Evolutionary conservation across 148 eudicot genomes (phyloP).

Genomic region (Chenopodium album): DNA sequence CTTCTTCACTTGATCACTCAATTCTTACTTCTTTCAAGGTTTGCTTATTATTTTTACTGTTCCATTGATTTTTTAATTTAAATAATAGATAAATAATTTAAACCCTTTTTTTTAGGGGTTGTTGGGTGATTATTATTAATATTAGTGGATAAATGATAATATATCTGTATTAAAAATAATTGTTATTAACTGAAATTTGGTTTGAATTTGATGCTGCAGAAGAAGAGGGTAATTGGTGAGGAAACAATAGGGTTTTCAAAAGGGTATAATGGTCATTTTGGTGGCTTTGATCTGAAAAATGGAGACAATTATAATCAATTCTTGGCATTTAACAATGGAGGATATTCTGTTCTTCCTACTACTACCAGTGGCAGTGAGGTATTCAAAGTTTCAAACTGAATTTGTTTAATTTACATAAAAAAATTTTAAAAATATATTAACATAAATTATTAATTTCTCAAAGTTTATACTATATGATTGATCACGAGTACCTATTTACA

Average conservation of each 20-base stretch:
- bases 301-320: background rate
- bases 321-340: conserved; percentile 10
- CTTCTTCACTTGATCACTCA: background rate
- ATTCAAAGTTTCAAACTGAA: background rate
- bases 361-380: conserved; percentile 27
- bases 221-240: conserved; percentile 31
- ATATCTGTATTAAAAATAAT: background rate
- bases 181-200: background rate
- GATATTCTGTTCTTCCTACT: conserved; percentile 12
- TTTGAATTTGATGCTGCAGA: conserved; percentile 20
- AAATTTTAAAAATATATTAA: too few species aligned
- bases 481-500: background rate
- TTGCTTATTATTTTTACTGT: conserved; percentile 19
- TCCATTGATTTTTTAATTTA: conserved; percentile 12
- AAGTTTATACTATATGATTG: background rate
- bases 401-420: background rate
- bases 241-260: conserved; percentile 31
- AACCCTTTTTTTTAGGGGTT: background rate
- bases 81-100: too few species aligned
- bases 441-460: background rate
- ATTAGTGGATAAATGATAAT: too few species aligned
- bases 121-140: too few species aligned
- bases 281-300: conserved; percentile 25
- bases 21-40: conserved; percentile 17
- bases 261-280: conserved; percentile 25